phyloP scores from a whole-genome alignment of 805 yeast genomes.

The Danielia oregonensis region DNA sequence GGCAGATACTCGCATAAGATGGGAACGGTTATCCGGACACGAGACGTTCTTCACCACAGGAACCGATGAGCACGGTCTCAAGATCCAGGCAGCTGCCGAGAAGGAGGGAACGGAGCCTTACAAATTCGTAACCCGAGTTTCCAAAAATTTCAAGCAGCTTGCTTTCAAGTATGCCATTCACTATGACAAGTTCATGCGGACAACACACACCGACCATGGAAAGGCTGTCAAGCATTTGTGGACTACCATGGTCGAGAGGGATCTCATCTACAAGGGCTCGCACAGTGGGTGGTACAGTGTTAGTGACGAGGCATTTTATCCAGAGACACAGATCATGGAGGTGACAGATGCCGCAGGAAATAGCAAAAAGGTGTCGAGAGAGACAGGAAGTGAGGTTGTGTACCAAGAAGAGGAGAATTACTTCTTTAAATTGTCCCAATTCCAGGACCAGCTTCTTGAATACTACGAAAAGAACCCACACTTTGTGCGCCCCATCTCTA shows the following conservation, averaged over 20 bases:
- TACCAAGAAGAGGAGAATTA: conserved; percentile 81
- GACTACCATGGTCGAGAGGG: conserved; percentile 55
- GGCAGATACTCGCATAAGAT: conserved; percentile 74
- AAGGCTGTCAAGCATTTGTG: conserved; percentile 66
- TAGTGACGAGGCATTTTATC: conserved; percentile 91
- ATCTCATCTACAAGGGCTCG: conserved; percentile 72
- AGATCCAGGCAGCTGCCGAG: conserved; percentile 83
- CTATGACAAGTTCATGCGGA: conserved; percentile 79
- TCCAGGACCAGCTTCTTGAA: conserved; percentile 52
- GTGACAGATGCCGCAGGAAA: conserved; percentile 22
- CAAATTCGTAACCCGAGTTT: conserved; percentile 66
- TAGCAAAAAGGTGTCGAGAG: conserved; percentile 47
- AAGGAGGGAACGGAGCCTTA: conserved; percentile 48
- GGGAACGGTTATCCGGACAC: conserved; percentile 46
- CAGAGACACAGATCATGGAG: conserved; percentile 67
- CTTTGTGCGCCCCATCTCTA: conserved; percentile 65
- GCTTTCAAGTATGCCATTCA: conserved; percentile 56
- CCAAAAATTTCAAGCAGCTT: conserved; percentile 58
- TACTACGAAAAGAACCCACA: conserved; percentile 45
- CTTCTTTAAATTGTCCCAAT: conserved; percentile 70
- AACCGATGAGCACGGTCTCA: conserved; percentile 95
- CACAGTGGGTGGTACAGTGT: conserved; percentile 95
- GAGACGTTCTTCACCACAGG: conserved; percentile 72
- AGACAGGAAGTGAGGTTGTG: conserved; percentile 71
- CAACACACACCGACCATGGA: conserved; percentile 81